phyloP scores from a whole-genome alignment of 495 filamentous ascomycete species.

The Aspergillus avenaceus region DNA sequence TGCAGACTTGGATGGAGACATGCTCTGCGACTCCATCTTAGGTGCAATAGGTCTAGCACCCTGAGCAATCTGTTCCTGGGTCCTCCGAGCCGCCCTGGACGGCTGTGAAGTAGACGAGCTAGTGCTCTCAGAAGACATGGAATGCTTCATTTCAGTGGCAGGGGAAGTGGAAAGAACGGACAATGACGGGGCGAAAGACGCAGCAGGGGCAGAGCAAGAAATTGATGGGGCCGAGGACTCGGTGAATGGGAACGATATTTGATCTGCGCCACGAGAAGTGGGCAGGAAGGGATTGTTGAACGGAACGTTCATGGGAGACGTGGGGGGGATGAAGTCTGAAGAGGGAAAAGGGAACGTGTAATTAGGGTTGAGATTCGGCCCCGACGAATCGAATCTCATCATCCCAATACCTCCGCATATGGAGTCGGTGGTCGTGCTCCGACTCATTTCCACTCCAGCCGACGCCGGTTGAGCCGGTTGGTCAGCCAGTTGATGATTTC shows the following conservation, averaged over 20 bases:
- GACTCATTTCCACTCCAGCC: constrained; percentile 39
- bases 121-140: constrained; percentile 31
- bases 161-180: constrained; percentile 14
- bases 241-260: constrained; percentile 24
- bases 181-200: constrained; percentile 18
- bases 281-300: constrained; percentile 19
- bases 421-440: constrained; percentile 41
- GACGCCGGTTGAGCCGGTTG: constrained; percentile 14
- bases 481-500: constrained; percentile 15
- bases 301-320: constrained; percentile 27
- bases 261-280: constrained; percentile 25
- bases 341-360: constrained; percentile 29
- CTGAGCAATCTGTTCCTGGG: constrained; percentile 42
- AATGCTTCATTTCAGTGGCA: constrained; percentile 32
- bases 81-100: constrained; percentile 37
- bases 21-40: constrained; percentile 30
- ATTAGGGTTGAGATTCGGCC: constrained; percentile 28
- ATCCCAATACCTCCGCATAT: constrained; percentile 41
- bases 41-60: constrained; percentile 43
- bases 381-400: constrained; percentile 40
- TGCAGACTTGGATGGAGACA: constrained; percentile 22
- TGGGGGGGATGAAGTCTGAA: constrained; percentile 32
- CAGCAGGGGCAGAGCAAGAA: constrained; percentile 32
- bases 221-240: constrained; percentile 22
- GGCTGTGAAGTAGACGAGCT: constrained; percentile 23